Evolutionary conservation across 331 rosid genomes (phyloP), one percentile per base, ranked within the genome.

Genomic region (Rhamnella rubrinervis): DNA sequence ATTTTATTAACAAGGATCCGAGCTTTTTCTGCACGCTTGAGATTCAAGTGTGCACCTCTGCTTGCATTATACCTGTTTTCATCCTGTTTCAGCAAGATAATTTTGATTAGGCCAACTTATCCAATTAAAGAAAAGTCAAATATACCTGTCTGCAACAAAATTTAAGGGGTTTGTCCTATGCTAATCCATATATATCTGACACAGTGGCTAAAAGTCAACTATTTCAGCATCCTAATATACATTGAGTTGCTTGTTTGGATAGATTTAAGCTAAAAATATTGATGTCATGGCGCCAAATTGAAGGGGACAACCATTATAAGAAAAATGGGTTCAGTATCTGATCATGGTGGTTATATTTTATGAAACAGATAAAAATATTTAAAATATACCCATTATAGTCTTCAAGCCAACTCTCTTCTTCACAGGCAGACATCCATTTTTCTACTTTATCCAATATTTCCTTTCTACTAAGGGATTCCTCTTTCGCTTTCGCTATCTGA

Each of bases 341-440:
- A 38, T 62, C 25, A 40, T 44, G 49, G 0, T 23, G 64, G 18
- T 68, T 6, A 64, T 15, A 73, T 37, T 44, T 44, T 44, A 44
- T 1, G 11, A 44, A 44, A 64, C 20, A 21, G 20, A 31, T 17
- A 59, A 51, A 72, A 65, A 65, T 61, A 66, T 25, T 28, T 23
- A 31, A 76, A 69, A 41, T 88, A 92, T 88, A 92, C 98, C 81
- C 96, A 82, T 85, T 92, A 68, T 92, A 92, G 87, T 92, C 98
- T 72, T 92, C 98, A 61, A 92, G 96, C 98, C 98, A 92, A 76
- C 98, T 92, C 84, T 92, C 98, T 82, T 92, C 98, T 78, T 92
- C 98, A 71, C 98, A 89, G 56, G 98, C 98, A 66, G 96, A 86
- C 98, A 92, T 92, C 98, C 98, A 92, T 70, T 92, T 92, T 77